These are phyloP conservation scores for Fusarium fracticaudum DNA, from an alignment of 2,329 filamentous ascomycete species.

Conservation along the genomic window DNA sequence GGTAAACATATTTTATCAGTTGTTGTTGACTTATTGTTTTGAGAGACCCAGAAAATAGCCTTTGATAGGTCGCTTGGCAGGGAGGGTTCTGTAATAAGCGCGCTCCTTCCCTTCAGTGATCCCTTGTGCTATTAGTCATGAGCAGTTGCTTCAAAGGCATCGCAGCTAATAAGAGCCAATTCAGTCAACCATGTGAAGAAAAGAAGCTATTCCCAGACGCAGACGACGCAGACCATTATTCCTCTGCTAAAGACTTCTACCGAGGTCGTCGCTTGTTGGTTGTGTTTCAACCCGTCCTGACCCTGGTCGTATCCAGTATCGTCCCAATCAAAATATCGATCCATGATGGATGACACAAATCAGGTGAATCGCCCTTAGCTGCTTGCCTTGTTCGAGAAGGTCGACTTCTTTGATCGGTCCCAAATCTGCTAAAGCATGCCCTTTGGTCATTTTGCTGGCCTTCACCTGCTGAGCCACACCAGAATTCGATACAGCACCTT, in stretches of 20 bases:
- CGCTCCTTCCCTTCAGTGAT: constrained; percentile 1
- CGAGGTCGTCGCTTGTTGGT: not conserved
- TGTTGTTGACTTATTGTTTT: not conserved
- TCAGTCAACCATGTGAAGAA: not conserved
- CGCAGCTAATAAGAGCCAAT: not conserved
- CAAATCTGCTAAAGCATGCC: constrained; percentile 7
- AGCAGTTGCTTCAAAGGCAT: not conserved
- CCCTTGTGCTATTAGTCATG: not conserved
- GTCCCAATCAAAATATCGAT: constrained; percentile 1
- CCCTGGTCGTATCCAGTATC: not conserved
- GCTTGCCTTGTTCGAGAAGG: constrained; percentile 28
- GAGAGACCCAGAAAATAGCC: not conserved
- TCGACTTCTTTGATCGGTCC: constrained; percentile 15
- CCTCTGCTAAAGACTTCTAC: not conserved
- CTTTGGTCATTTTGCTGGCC: not conserved
- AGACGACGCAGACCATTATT: not conserved
- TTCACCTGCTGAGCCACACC: constrained; percentile 37
- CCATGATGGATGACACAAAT: constrained; percentile 7
- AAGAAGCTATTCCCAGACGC: constrained; percentile 14
- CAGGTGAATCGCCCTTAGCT: constrained; percentile 3
- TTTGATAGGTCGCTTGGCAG: not conserved
- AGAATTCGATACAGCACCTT: constrained; percentile 36
- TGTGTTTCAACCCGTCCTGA: constrained; percentile 28
- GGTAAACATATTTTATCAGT: not conserved
- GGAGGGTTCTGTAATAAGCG: not conserved